Evolutionary conservation across 345 rosid genomes (phyloP), one percentile per base, ranked within the genome.

Genomic region (Anastatica hierochuntica): DNA sequence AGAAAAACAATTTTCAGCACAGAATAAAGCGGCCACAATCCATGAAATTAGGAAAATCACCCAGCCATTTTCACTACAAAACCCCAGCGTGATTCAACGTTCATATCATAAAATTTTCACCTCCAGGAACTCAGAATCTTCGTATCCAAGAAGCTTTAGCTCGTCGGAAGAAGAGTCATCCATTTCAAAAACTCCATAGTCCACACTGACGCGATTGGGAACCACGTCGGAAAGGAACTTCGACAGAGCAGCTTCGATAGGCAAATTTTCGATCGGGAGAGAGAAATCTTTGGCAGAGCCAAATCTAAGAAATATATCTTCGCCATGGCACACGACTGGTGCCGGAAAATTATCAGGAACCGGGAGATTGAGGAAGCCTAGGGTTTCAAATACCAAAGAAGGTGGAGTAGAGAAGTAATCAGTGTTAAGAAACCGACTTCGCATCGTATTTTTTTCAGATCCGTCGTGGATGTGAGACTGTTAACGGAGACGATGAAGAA

Each of bases 361-460:
- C 3, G 88, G 79, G 29, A 90, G 85, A 31, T 72, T 66, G 14
- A 82, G 81, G 74, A 86, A 83, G 46, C 65, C 69, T 66, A 75
- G 76, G 74, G 76, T 72, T 76, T 66, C 69, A 45, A 23, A 40
- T 12, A 71, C 41, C 8, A 8, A 14, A 56, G 81, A 69, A 9
- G 72, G 46, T 11, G 67, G 47, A 44, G 77, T 15, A 11, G 71
- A 30, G 76, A 84, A 78, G 76, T 70, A 70, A 64, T 84, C 83
- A 41, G 52, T 61, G 56, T 67, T 74, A 64, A 82, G 84, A 65
- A 82, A 86, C 56, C 86, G 88, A 73, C 76, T 75, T 72, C 90
- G 80, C 95, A 86, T 90, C 53, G 30, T 60, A 17, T 0, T 15
- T 41, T 24, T 29, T 36, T 14, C 38, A 47, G 66, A 46, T 53